These are phyloP conservation scores for Athelia psychrophila DNA, from an alignment of 1,284 basidiomycete genomes.

Conservation along the genomic window DNA sequence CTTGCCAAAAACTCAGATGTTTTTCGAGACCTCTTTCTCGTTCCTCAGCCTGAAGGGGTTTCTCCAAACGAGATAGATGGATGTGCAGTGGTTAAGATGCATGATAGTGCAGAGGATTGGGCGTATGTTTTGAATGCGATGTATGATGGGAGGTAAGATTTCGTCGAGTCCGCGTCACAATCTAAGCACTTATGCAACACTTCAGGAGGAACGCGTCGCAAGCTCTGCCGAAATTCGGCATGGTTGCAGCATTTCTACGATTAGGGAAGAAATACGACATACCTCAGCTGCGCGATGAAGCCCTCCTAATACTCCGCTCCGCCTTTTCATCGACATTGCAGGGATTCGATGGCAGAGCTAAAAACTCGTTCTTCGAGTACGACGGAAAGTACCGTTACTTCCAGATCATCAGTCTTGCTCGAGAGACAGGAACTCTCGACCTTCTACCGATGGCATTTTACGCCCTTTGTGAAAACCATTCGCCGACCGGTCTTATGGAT, in stretches of 20 bases:
- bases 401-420: neutral
- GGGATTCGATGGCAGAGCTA: neutral
- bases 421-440: neutral
- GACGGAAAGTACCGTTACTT: neutral
- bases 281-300: neutral
- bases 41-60: neutral
- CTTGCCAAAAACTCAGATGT: neutral
- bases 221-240: neutral
- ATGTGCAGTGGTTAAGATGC: neutral
- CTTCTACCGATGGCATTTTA: neutral
- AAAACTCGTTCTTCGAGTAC: neutral
- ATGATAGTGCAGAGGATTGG: neutral
- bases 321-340: neutral
- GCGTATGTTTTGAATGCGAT: neutral
- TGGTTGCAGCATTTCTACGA: constrained; percentile 1
- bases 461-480: neutral
- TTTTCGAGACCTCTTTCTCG: neutral
- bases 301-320: neutral
- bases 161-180: neutral
- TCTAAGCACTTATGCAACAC: neutral
- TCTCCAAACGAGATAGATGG: neutral
- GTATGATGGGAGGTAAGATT: neutral
- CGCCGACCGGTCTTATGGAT: neutral
- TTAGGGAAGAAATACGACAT: constrained; percentile 1
- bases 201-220: neutral